A percentile compares a stretch with the other conserved stretches of the same genome.
These are phyloP conservation scores for Chimonanthus salicifolius DNA, from an alignment of 164 flowering plant species.

Conservation along the genomic window DNA sequence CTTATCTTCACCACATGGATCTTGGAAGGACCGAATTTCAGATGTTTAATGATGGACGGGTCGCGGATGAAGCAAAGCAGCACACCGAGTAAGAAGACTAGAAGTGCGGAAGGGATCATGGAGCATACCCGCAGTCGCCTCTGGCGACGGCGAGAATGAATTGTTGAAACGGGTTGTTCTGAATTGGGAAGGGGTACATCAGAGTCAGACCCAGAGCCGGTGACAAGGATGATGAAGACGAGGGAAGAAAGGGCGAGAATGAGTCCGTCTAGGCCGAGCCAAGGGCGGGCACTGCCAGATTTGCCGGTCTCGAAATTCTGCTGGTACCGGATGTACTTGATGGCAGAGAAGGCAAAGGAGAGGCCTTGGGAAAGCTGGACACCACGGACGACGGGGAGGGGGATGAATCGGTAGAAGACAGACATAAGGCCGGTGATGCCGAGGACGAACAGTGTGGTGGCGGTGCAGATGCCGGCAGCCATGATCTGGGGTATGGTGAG, in stretches of 20 bases:
- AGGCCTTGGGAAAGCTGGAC: conserved; percentile 92
- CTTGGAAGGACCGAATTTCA: conserved; percentile 65
- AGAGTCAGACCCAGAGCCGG: conserved; percentile 47
- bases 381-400: conserved; percentile 87
- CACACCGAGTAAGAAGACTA: conserved; percentile 62
- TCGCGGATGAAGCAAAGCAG: conserved; percentile 60
- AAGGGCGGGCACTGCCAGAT: conserved; percentile 41
- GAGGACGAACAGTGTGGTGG: conserved; percentile 56
- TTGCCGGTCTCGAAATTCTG: conserved; percentile 51
- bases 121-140: conserved; percentile 31
- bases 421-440: conserved; percentile 88
- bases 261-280: conserved; percentile 79
- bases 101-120: conserved; percentile 61
- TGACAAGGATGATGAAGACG: conserved; percentile 44
- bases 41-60: conserved; percentile 43
- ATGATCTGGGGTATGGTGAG: conserved; percentile 63
- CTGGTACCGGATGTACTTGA: conserved; percentile 63
- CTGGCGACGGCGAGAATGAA: neutral
- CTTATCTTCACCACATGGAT: conserved; percentile 44
- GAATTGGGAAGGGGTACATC: neutral
- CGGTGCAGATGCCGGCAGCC: conserved; percentile 78
- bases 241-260: conserved; percentile 50
- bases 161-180: neutral
- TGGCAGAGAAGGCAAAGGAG: conserved; percentile 73
- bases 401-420: conserved; percentile 52